Conservation (phyloP, 2,329 filamentous ascomycete species). For the Beauveria australis region DNA sequence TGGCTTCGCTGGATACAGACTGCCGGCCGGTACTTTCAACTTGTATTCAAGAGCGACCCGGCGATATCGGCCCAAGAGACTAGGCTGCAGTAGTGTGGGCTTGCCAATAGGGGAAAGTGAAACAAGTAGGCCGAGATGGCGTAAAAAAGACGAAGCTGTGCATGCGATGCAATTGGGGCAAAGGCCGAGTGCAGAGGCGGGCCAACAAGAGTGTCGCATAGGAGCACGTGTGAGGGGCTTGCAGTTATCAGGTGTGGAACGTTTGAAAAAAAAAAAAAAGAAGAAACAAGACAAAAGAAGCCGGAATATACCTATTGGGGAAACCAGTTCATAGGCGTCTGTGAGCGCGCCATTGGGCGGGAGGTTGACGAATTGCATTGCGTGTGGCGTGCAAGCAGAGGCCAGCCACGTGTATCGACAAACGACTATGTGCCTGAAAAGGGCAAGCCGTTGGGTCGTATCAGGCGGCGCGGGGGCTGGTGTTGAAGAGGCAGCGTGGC, state of each 20-base stretch:
- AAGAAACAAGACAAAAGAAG: neutral
- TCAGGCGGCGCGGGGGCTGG: neutral
- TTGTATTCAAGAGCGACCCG: neutral
- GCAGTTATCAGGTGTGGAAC: neutral
- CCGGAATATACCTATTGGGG: constrained; percentile 3
- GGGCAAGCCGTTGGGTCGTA: constrained; percentile 4
- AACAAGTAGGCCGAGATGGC: neutral
- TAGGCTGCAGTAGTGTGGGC: neutral
- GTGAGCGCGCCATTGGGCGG: neutral
- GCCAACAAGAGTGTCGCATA: neutral
- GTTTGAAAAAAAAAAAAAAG: neutral
- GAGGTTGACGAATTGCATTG: neutral
- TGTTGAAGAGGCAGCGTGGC: neutral
- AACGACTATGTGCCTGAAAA: neutral
- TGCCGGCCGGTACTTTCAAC: neutral
- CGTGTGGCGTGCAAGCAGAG: neutral
- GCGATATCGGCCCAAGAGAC: neutral
- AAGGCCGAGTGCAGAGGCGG: neutral
- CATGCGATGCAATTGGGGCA: neutral
- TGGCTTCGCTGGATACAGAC: neutral
- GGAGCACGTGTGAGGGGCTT: neutral
- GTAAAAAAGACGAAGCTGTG: neutral
- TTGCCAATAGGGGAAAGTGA: neutral
- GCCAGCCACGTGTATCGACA: neutral
- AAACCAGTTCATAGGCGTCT: constrained; percentile 3